Base-by-base conservation (phyloP, 2,329 filamentous ascomycete species). In the Penicillium psychrosexuale region DNA sequence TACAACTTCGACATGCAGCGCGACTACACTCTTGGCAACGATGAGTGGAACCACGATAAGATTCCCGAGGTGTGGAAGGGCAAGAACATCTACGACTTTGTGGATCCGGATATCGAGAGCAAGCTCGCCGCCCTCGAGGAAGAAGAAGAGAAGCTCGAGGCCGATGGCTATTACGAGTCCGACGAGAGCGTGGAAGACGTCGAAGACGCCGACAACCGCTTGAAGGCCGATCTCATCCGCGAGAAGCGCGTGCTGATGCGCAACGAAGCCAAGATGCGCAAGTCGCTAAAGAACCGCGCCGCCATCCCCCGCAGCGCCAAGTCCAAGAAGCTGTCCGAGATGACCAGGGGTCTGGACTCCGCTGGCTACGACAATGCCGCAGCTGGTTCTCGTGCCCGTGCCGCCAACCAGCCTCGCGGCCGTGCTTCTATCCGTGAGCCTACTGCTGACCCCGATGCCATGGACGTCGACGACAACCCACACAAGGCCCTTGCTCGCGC, bases 21-120 rank as follows among this genome's bases (percentile, higher is more conserved):
- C 70, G 89, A 94, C 69, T 99, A 96, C 74, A 77, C 91, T 15
- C 85, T 97, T 60, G 90, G 89, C 61, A 85, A 97, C 71, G 84
- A 88, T 39, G 91, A 94, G 55, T 97, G 94, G 94, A 96, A 96
- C 75, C 84, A 96, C 72, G 95, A 99, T 78, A 91, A 89, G 77
- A 89, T 97, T 52, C 94, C 94, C 31, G 94, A 99, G 76, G 82
- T 97, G 46, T 89, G 92, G 74, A 87, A 97, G 70, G 94, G 94
- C 75, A 92, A 93, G 82, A 99, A 99, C 74, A 90, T 99, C 55
- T 94, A 93, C 78, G 94, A 99, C 76, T 99, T 90, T 74, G 86
- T 99, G 69, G 94, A 97, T 69, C 92, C 93, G 1, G 95, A 99
- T 53, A 99, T 99, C 70, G 94, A 96, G 69, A 83, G 86, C 63